A percentile compares a stretch with the other conserved stretches of the same genome.
Evolutionary conservation across 2,329 filamentous ascomycete species (phyloP).

Genomic region (Sclerotinia sclerotiorum): DNA sequence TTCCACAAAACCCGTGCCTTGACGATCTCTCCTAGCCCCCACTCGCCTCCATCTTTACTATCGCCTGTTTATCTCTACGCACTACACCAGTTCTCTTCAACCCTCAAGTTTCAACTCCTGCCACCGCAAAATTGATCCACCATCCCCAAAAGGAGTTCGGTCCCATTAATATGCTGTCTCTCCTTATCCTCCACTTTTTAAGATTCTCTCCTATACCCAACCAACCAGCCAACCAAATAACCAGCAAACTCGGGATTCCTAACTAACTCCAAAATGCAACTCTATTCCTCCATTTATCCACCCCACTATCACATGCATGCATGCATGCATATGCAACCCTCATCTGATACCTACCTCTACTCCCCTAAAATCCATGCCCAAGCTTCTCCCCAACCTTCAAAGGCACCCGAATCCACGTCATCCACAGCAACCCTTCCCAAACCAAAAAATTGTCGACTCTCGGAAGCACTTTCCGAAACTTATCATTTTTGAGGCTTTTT

Average conservation of each 20-base stretch:
- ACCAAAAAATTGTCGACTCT: neutral
- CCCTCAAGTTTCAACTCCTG: neutral
- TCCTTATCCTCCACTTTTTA: constrained; percentile 1
- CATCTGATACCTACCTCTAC: too few relatives aligned
- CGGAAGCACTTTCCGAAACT: neutral
- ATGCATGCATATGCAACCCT: neutral
- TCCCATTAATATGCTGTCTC: neutral
- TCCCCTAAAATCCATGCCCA: neutral
- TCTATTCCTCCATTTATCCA: neutral
- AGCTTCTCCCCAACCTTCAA: neutral
- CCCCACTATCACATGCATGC: constrained; percentile 4
- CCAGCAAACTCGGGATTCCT: too few relatives aligned
- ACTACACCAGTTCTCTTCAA: neutral
- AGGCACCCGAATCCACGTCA: neutral
- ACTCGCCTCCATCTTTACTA: neutral
- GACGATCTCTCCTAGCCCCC: neutral
- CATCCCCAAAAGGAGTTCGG: neutral
- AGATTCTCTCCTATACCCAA: neutral
- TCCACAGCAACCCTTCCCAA: neutral
- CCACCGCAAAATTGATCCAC: neutral
- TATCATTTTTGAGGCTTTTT: neutral
- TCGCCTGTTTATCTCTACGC: too few relatives aligned
- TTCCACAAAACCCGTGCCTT: neutral
- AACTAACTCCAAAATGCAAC: neutral
- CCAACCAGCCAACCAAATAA: neutral